Conservation (phyloP, 179 eudicot species). For the Amaranthus tricolor region DNA sequence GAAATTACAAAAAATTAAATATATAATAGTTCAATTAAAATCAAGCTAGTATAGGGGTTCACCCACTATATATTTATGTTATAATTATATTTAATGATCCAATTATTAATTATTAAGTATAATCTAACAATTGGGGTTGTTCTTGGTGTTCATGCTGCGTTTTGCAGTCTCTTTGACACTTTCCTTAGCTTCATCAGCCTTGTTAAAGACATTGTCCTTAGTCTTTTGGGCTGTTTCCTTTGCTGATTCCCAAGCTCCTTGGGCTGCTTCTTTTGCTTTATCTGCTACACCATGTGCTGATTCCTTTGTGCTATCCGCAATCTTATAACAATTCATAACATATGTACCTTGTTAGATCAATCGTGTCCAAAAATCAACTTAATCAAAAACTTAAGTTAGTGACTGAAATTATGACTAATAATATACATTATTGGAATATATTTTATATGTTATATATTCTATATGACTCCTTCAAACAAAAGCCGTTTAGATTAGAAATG, state of each 20-base stretch:
- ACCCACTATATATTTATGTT: not conserved
- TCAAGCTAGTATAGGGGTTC: not conserved
- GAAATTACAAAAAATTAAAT: not conserved
- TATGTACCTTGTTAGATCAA: not conserved
- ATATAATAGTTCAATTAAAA: not conserved
- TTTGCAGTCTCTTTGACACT: constrained; percentile 43
- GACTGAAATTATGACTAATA: too few species aligned
- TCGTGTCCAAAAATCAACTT: too few species aligned
- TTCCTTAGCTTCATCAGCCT: constrained; percentile 50
- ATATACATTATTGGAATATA: too few species aligned
- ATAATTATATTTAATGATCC: not conserved
- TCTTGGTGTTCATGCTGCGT: constrained; percentile 63
- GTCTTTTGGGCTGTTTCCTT: constrained; percentile 54
- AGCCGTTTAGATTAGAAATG: too few species aligned
- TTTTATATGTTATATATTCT: too few species aligned
- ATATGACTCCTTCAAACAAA: too few species aligned
- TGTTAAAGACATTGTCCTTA: constrained; percentile 45
- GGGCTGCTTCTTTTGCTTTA: constrained; percentile 60
- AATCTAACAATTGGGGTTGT: constrained; percentile 30
- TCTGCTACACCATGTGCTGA: constrained; percentile 41
- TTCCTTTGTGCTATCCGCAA: constrained; percentile 37
- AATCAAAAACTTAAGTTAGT: too few species aligned
- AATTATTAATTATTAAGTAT: not conserved
- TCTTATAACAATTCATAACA: not conserved
- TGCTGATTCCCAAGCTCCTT: constrained; percentile 62